phyloP scores from a whole-genome alignment of 805 yeast genomes.

The Candida sphagnicola region DNA sequence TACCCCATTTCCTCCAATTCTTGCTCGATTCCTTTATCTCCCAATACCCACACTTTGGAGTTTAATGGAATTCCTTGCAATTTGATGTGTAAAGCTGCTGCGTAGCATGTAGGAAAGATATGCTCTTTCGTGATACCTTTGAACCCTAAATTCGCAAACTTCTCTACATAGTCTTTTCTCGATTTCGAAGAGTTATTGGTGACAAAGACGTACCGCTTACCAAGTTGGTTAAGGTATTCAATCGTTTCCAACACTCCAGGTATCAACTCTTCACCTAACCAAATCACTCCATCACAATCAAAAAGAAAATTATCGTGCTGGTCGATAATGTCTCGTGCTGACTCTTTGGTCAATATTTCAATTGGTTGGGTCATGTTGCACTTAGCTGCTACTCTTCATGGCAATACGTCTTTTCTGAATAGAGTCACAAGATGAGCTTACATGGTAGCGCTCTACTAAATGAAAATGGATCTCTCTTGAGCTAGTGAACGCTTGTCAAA shows the following conservation, averaged over 20 bases:
- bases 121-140: slow-evolving; percentile 20
- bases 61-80: slow-evolving; percentile 22
- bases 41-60: slow-evolving; percentile 38
- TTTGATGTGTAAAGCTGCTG: slow-evolving; percentile 27
- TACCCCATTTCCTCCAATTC: slow-evolving; percentile 31
- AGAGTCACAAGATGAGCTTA: background rate
- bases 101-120: slow-evolving; percentile 36
- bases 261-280: slow-evolving; percentile 33
- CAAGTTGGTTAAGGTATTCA: slow-evolving; percentile 15
- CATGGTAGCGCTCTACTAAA: background rate
- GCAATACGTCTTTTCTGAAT: no score
- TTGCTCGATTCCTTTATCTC: slow-evolving; percentile 35
- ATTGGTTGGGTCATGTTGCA: slow-evolving; percentile 4
- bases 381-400: no score
- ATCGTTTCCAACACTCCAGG: slow-evolving; percentile 30
- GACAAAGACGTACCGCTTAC: slow-evolving; percentile 30
- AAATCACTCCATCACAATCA: slow-evolving; percentile 42
- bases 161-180: slow-evolving; percentile 25
- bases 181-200: slow-evolving; percentile 38
- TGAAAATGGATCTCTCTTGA: background rate
- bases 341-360: slow-evolving; percentile 9
- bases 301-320: slow-evolving; percentile 35
- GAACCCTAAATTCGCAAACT: slow-evolving; percentile 30
- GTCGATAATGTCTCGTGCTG: slow-evolving; percentile 18
- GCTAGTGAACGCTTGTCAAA: no score